phyloP scores from a whole-genome alignment of 805 yeast species.

The Blastobotrys terrestris region DNA sequence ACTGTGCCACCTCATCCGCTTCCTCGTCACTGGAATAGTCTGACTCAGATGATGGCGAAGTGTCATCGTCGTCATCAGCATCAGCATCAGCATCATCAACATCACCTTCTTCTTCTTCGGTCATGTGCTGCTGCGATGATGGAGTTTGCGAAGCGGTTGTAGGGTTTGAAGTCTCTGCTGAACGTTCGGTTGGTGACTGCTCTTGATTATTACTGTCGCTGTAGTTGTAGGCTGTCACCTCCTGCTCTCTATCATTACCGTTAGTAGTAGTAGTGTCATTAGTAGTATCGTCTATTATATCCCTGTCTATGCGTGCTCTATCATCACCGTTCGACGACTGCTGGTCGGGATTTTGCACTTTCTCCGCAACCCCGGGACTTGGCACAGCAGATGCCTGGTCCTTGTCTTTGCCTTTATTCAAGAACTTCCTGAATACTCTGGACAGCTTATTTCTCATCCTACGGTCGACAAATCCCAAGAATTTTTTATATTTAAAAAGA shows the following conservation, averaged over 20 bases:
- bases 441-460: neutral
- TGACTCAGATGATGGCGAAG: neutral
- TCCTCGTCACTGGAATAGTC: neutral
- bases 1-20: neutral
- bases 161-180: neutral
- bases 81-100: neutral
- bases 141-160: neutral
- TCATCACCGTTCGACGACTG: neutral
- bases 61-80: neutral
- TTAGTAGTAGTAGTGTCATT: neutral
- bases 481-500: too few relatives aligned
- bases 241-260: neutral
- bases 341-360: neutral
- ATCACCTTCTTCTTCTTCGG: too few relatives aligned
- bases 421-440: neutral
- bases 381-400: neutral
- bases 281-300: neutral
- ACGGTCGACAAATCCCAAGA: neutral
- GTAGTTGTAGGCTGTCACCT: neutral
- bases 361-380: neutral
- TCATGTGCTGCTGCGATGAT: neutral
- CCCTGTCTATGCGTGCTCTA: neutral
- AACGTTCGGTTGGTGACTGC: too few relatives aligned
- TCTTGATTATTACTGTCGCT: too few relatives aligned
- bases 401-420: neutral